phyloP scores from a whole-genome alignment of 179 eudicot species.

The Beta lomatogona region DNA sequence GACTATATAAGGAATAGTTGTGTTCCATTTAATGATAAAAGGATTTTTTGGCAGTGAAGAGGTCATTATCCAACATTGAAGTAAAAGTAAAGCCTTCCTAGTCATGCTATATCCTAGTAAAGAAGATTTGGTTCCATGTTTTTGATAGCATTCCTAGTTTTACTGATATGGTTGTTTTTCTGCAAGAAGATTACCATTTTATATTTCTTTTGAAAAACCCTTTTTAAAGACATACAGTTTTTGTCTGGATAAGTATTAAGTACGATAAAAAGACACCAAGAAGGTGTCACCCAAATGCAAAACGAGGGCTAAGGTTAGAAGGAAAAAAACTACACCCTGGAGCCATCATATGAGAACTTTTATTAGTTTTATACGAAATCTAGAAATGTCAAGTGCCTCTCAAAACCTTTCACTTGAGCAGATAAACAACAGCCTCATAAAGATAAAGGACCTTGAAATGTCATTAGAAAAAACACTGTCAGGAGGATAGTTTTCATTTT shows the following conservation, averaged over 20 bases:
- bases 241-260: not conserved
- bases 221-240: no score
- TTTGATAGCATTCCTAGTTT: not conserved
- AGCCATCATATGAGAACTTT: not conserved
- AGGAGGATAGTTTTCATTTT: not conserved
- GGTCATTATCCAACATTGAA: not conserved
- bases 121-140: not conserved
- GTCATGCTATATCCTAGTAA: not conserved
- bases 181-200: constrained; percentile 1
- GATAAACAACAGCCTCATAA: not conserved
- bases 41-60: not conserved
- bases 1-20: not conserved
- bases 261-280: not conserved
- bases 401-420: not conserved
- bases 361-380: not conserved
- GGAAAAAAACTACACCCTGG: not conserved
- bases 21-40: no score
- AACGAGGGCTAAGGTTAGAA: not conserved
- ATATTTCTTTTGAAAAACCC: no score
- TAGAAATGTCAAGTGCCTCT: not conserved
- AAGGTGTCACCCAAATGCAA: not conserved
- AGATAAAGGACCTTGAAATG: not conserved
- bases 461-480: not conserved
- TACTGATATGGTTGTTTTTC: no score
- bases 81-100: not conserved